Evolutionary conservation across 345 rosid species (phyloP), one percentile per base, ranked within the genome.

Genomic region (Schrenkiella parvula): DNA sequence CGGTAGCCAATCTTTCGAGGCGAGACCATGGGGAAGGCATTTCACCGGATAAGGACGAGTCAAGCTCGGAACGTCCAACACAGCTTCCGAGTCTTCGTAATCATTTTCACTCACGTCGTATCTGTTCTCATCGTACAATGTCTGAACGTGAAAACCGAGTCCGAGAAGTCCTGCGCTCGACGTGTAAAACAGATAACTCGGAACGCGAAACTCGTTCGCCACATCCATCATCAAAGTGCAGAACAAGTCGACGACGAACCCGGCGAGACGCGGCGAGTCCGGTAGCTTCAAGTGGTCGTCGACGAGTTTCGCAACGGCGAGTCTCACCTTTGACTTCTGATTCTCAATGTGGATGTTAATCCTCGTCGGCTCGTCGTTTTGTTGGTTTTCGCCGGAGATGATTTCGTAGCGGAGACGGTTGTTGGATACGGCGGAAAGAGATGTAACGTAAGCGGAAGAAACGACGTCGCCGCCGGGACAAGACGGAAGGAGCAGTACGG

Each of bases 221-320:
- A 87, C 76, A 1, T 84, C 87, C 1, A 81, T 75, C 82, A 84
- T 72, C 4, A 74, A 10, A 0, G 78, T 79, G 72, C 84, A 87
- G 15, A 78, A 82, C 88, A 89, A 65, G 73, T 82, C 95, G 0
- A 85, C 28, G 13, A 86, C 78, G 12, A 88, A 57, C 2, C 87
- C 87, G 2, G 79, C 87, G 1, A 88, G 42, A 6, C 11, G 54
- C 2, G 26, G 70, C 2, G 76, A 28, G 67, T 67, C 70, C 31
- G 50, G 25, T 4, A n/a, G n/a, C n/a, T n/a, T n/a, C n/a, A n/a
- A n/a, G n/a, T n/a, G n/a, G n/a, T n/a, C n/a, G n/a, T 4, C 38
- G 21, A 38, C 0, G 18, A 69, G 57, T 10, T 74, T 46, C 1
- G 79, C n/a, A 15, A 82, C 67, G 9, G 60, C 79, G 8, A 41